Evolutionary conservation across 805 yeast genomes (phyloP).

Genomic region (Ogataea zsoltii): DNA sequence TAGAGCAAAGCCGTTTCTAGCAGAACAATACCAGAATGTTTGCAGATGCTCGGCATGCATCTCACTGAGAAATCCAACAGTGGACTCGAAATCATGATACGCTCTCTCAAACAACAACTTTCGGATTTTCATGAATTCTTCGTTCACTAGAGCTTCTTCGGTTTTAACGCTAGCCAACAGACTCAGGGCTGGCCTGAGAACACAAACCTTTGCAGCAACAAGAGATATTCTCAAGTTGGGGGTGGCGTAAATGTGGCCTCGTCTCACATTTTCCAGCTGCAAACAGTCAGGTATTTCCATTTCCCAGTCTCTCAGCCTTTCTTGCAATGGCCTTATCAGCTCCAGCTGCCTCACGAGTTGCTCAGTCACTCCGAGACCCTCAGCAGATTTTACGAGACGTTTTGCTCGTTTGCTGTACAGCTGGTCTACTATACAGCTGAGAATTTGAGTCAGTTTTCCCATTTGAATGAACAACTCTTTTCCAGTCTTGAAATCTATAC

Average conservation of each 20-base stretch:
- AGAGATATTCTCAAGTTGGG: constrained; percentile 17
- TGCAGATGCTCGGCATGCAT: constrained; percentile 23
- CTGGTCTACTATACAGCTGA: constrained; percentile 11
- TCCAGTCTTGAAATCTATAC: constrained; percentile 16
- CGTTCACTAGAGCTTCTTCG: constrained; percentile 2
- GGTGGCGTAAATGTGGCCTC: constrained; percentile 19
- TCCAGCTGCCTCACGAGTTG: constrained; percentile 11
- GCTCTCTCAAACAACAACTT: constrained; percentile 14
- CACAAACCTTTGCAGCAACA: constrained; percentile 10
- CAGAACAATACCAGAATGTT: constrained; percentile 22
- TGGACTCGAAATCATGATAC: constrained; percentile 12
- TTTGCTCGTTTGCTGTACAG: constrained; percentile 9
- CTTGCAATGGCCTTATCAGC: constrained; percentile 14
- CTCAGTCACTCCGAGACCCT: neutral
- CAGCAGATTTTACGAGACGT: neutral
- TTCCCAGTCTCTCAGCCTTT: constrained; percentile 18
- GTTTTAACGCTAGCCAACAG: constrained; percentile 9
- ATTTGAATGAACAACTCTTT: constrained; percentile 18
- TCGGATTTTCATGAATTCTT: constrained; percentile 13
- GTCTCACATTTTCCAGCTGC: constrained; percentile 13
- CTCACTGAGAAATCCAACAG: constrained; percentile 15
- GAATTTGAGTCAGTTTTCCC: constrained; percentile 13
- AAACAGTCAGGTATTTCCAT: constrained; percentile 10
- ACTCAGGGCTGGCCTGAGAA: constrained; percentile 17
- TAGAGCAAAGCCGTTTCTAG: constrained; percentile 13